Evolutionary conservation across 768 basidiomycete species (phyloP), one percentile per base, ranked within the genome.

Genomic region (Lactifluus hygrophoroides): DNA sequence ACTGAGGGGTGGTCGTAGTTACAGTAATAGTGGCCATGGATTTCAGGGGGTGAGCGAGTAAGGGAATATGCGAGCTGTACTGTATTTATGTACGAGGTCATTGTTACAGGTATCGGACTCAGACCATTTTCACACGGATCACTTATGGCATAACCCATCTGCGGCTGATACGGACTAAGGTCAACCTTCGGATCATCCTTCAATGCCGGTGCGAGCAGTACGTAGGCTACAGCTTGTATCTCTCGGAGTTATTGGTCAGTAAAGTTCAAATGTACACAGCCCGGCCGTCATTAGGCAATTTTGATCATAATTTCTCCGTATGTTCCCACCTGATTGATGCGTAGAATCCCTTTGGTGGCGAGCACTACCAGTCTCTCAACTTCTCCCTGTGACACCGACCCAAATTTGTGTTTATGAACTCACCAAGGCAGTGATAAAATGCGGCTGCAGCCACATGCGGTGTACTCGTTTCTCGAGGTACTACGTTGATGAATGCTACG

Each of bases 361-460:
- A 93, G 78, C 53, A 88, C 90, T 93, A 17, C 55, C 46, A 23
- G 1, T 19, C 10, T 44, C 32, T 35, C 44, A 57, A 35, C 17
- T 25, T 34, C 47, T 38, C 52, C 17, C 17, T n/a, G 51, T 30
- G 11, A 1, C 19, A 13, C 42, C n/a, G 30, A 35, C 1, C 30
- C n/a, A n/a, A n/a, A 10, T 19, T 7, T 25, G 28, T 19, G 34
- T 34, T 55, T 44, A 35, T 32, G 44, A 54, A 21, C 71, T 35
- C 58, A 90, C 90, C 89, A 43, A 93, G 76, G 68, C 89, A 90
- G 64, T 93, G 88, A 69, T 93, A 90, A 69, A 93, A 85, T 4
- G 83, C 90, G 16, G 86, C 81, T 9, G 90, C 84, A 10, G 88
- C 90, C 37, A 92, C 86, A 66, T 84, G 88, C 10, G 80, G 77